Conservation (phyloP, 1,139 yeast genomes). For the Yamadazyma atlantica region DNA sequence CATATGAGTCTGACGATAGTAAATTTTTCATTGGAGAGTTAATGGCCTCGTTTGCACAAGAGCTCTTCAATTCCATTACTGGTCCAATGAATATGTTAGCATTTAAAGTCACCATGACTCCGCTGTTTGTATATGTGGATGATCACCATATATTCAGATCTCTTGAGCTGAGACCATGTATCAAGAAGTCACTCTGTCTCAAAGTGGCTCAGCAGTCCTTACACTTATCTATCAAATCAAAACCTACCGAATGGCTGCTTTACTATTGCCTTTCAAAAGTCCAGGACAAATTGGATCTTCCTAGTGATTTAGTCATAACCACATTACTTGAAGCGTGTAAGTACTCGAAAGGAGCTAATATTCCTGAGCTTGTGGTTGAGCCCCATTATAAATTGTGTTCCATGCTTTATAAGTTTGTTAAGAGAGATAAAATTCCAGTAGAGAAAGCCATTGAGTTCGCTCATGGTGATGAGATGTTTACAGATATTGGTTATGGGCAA, state of each 20-base stretch:
- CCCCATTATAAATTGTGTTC: constrained; percentile 72
- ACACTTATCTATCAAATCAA: constrained; percentile 42
- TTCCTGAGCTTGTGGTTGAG: constrained; percentile 51
- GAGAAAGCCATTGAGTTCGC: constrained; percentile 40
- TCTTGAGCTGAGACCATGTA: constrained; percentile 22
- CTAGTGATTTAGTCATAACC: constrained; percentile 32
- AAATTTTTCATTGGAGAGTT: constrained; percentile 43
- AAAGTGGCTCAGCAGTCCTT: constrained; percentile 40
- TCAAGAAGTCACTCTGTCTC: constrained; percentile 28
- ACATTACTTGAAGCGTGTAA: constrained; percentile 35
- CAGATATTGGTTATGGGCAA: background rate
- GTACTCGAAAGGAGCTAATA: constrained; percentile 16
- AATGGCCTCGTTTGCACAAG: constrained; percentile 60
- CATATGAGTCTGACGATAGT: constrained; percentile 18
- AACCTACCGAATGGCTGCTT: constrained; percentile 60
- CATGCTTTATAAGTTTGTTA: constrained; percentile 56
- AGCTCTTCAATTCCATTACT: constrained; percentile 59
- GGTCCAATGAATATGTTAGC: constrained; percentile 70
- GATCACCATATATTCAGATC: constrained; percentile 26
- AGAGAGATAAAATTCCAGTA: constrained; percentile 28
- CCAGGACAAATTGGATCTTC: constrained; percentile 45
- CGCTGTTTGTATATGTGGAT: constrained; percentile 31
- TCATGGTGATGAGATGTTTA: constrained; percentile 24
- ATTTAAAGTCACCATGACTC: constrained; percentile 38
- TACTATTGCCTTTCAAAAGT: constrained; percentile 62